Conservation (phyloP, 768 basidiomycete species). For the Psilocybe azurescens region DNA sequence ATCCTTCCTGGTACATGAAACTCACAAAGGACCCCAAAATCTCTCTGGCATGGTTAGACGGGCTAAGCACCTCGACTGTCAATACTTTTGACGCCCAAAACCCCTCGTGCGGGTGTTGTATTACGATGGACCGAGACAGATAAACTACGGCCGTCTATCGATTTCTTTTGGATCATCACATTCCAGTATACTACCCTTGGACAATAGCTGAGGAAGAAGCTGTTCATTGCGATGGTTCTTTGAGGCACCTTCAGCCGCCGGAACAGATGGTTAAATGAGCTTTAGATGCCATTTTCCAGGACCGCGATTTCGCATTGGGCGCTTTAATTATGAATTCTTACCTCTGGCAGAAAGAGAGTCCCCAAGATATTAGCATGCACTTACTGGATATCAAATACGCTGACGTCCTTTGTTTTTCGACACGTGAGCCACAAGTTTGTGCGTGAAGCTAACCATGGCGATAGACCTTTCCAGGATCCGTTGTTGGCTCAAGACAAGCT, state of each 20-base stretch:
- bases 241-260: slow-evolving; percentile 12
- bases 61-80: background rate
- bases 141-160: background rate
- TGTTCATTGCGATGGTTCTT: background rate
- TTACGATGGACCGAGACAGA: background rate
- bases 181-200: slow-evolving; percentile 20
- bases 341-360: background rate
- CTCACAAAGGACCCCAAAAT: background rate
- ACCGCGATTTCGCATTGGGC: slow-evolving; percentile 4
- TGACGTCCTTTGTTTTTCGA: no score
- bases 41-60: background rate
- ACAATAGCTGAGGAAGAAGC: slow-evolving; percentile 7
- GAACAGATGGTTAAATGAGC: slow-evolving; percentile 8
- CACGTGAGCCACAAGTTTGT: no score
- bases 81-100: background rate
- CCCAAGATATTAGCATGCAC: background rate
- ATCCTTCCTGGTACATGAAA: slow-evolving; percentile 7
- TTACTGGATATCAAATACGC: no score
- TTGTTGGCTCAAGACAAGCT: background rate
- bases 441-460: background rate
- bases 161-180: slow-evolving; percentile 1
- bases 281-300: background rate
- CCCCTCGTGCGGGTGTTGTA: background rate
- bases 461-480: background rate
- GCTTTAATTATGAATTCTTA: background rate